These are phyloP conservation scores for Litchi chinensis DNA, from an alignment of 345 rosid species.

Conservation along the genomic window DNA sequence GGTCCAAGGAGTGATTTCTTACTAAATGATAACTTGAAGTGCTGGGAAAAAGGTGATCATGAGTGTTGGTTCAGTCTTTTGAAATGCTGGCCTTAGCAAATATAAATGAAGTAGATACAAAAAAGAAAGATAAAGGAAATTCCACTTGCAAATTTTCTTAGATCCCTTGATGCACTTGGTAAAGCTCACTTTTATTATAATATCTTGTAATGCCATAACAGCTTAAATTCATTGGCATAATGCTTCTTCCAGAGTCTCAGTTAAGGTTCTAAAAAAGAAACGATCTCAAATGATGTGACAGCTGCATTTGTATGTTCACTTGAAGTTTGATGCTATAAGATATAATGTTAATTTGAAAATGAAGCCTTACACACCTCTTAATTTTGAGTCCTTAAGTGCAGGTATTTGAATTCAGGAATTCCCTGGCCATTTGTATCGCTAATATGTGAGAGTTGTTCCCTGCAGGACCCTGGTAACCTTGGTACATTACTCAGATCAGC, in stretches of 20 bases:
- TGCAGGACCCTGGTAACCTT: slow-evolving; percentile 96
- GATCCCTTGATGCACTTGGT: not conserved
- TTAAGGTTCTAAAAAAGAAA: not conserved
- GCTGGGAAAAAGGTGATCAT: not conserved
- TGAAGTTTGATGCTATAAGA: slow-evolving; percentile 6
- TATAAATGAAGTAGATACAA: not conserved
- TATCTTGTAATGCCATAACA: not conserved
- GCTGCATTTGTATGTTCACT: too few relatives aligned
- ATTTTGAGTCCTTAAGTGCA: slow-evolving; percentile 12
- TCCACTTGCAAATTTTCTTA: not conserved
- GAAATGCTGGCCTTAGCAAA: not conserved
- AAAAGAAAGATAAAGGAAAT: not conserved
- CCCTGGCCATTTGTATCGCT: slow-evolving; percentile 15
- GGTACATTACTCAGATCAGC: slow-evolving; percentile 91
- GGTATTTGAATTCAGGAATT: slow-evolving; percentile 19
- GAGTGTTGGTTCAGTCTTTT: not conserved
- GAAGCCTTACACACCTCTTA: slow-evolving; percentile 3
- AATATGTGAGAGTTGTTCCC: slow-evolving; percentile 28
- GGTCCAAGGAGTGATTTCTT: not conserved
- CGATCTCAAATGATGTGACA: too few relatives aligned
- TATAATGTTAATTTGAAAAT: slow-evolving; percentile 11
- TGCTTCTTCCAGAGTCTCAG: not conserved
- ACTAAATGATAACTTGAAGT: not conserved
- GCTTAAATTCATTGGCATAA: not conserved
- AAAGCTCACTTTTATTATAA: not conserved